These are phyloP conservation scores for Nymphaea colorata DNA, from an alignment of 164 flowering plant species.

Conservation along the genomic window DNA sequence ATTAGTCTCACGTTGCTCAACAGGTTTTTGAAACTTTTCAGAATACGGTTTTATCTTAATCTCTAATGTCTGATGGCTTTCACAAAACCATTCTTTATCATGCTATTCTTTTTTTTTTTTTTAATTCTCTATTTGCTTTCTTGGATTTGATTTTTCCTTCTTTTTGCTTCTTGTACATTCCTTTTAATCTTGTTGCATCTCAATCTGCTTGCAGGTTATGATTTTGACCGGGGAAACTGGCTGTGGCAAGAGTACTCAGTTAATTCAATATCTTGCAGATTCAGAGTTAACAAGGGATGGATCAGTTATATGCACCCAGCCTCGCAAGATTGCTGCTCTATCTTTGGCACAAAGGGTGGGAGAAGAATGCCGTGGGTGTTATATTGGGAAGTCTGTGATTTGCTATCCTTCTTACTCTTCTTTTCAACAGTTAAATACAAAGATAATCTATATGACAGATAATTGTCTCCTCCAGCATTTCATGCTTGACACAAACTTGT, in stretches of 20 bases:
- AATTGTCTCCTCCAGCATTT: slow-evolving; percentile 82
- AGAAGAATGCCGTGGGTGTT: slow-evolving; percentile 77
- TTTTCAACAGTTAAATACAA: slow-evolving; percentile 24
- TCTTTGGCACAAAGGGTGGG: slow-evolving; percentile 75
- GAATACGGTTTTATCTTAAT: too few relatives aligned
- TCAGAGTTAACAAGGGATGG: slow-evolving; percentile 38
- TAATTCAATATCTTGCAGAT: slow-evolving; percentile 89
- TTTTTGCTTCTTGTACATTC: too few relatives aligned
- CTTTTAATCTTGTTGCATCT: too few relatives aligned
- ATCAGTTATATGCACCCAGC: slow-evolving; percentile 83
- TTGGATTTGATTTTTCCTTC: too few relatives aligned
- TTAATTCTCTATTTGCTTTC: too few relatives aligned
- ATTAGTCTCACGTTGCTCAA: too few relatives aligned
- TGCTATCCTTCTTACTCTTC: slow-evolving; percentile 52
- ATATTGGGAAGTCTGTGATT: slow-evolving; percentile 32
- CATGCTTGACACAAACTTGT: slow-evolving; percentile 53
- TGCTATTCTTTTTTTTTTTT: too few relatives aligned
- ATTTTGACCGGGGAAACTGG: slow-evolving; percentile 96
- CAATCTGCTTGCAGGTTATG: slow-evolving; percentile 32
- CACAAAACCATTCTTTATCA: too few relatives aligned
- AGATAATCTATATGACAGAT: slow-evolving; percentile 72
- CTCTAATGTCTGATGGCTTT: too few relatives aligned
- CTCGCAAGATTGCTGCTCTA: slow-evolving; percentile 83
- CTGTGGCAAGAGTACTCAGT: slow-evolving; percentile 95
- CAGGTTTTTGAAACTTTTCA: too few relatives aligned